Evolutionary conservation across 2,329 filamentous ascomycete genomes (phyloP).

Genomic region (Knufia petricola): DNA sequence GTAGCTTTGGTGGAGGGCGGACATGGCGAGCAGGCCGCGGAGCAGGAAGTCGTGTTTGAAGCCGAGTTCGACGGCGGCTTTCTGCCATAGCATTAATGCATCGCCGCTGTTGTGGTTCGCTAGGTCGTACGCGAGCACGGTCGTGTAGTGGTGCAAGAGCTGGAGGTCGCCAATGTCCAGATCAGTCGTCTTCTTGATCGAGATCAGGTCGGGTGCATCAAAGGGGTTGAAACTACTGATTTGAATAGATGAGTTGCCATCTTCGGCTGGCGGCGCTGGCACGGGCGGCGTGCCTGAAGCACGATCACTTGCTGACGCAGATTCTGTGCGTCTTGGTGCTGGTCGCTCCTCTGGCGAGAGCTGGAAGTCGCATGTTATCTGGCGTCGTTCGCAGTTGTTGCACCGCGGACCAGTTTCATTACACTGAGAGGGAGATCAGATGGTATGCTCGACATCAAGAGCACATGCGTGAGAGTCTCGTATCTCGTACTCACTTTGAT

Average conservation of each 20-base stretch:
- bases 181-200: conserved; percentile 21
- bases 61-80: conserved; percentile 29
- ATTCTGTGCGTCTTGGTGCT: background rate
- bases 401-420: conserved; percentile 31
- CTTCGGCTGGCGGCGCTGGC: background rate
- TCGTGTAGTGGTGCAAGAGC: conserved; percentile 32
- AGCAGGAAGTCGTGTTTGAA: conserved; percentile 37
- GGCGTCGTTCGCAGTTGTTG: conserved; percentile 30
- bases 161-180: conserved; percentile 29
- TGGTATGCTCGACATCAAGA: background rate
- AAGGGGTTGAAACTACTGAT: conserved; percentile 19
- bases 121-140: conserved; percentile 29
- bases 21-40: conserved; percentile 35
- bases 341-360: conserved; percentile 12
- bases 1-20: conserved; percentile 36
- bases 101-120: conserved; percentile 25
- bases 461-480: background rate
- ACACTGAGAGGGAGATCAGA: conserved; percentile 24
- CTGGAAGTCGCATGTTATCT: conserved; percentile 29
- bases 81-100: conserved; percentile 28
- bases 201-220: conserved; percentile 19
- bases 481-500: conserved; percentile 28
- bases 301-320: conserved; percentile 3
- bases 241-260: conserved; percentile 9
- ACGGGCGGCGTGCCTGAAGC: conserved; percentile 5